phyloP scores from a whole-genome alignment of 78 protist genomes.

The Monosiga brevicollis region DNA sequence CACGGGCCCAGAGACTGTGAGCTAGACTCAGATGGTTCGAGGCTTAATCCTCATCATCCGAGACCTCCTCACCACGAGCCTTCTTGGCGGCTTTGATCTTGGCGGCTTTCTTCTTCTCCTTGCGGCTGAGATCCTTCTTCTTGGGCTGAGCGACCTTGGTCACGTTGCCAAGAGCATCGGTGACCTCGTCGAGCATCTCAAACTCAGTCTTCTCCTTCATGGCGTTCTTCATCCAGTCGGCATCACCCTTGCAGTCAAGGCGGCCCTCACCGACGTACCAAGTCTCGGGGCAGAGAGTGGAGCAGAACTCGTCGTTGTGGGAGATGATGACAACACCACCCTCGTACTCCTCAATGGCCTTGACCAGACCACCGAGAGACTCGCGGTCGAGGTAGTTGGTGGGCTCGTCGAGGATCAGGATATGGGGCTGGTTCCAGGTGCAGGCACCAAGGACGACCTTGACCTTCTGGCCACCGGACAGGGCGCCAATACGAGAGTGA shows the following conservation, averaged over 20 bases:
- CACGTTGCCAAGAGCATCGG: slow-evolving; percentile 17
- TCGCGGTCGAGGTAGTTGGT: slow-evolving; percentile 69
- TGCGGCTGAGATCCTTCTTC: slow-evolving; percentile 15
- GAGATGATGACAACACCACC: slow-evolving; percentile 14
- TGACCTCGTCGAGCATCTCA: not conserved
- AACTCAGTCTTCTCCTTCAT: slow-evolving; percentile 26
- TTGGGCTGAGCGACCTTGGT: slow-evolving; percentile 12
- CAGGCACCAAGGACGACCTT: slow-evolving; percentile 6
- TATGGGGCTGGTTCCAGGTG: not conserved
- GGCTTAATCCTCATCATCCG: slow-evolving; percentile 6
- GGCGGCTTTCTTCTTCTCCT: slow-evolving; percentile 12
- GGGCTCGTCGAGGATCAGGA: slow-evolving; percentile 33
- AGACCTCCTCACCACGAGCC: slow-evolving; percentile 8
- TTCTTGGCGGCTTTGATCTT: not conserved
- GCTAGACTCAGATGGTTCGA: too few relatives aligned
- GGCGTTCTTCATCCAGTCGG: slow-evolving; percentile 38
- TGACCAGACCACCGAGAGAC: not conserved
- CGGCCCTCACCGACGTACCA: not conserved
- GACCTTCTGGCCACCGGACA: slow-evolving; percentile 50
- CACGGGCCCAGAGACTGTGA: too few relatives aligned
- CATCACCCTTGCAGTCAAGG: slow-evolving; percentile 26
- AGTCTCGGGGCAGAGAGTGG: not conserved
- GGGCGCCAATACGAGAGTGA: slow-evolving; percentile 25
- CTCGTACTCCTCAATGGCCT: not conserved
- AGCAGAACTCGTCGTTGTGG: slow-evolving; percentile 5